phyloP scores from a whole-genome alignment of 192 early-diverging fungal species.

The Obelidium mucronatum region DNA sequence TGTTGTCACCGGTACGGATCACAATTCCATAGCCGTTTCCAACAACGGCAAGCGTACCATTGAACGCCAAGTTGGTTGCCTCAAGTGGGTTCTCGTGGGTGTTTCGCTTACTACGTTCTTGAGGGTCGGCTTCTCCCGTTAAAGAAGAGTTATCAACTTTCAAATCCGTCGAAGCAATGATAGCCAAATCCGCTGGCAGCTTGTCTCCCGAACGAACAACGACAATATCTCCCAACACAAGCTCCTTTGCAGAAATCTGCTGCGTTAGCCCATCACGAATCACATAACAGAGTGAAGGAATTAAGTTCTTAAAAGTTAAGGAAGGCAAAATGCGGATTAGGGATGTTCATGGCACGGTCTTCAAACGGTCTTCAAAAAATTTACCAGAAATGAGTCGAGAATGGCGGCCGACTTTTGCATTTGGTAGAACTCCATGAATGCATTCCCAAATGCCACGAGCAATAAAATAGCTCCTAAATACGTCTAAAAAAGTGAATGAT shows the following conservation, averaged over 20 bases:
- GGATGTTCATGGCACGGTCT: background rate
- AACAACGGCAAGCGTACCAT: constrained; percentile 78
- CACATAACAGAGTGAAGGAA: constrained; percentile 76
- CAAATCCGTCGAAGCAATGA: constrained; percentile 48
- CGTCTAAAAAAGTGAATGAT: constrained; percentile 53
- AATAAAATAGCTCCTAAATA: constrained; percentile 93
- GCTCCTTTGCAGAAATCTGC: constrained; percentile 57
- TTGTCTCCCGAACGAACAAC: constrained; percentile 49
- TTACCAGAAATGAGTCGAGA: constrained; percentile 84
- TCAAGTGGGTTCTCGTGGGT: constrained; percentile 83
- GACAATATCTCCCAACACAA: constrained; percentile 58
- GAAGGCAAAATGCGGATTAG: background rate
- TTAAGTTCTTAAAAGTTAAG: constrained; percentile 80
- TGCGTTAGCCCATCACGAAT: constrained; percentile 73
- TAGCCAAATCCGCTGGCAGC: constrained; percentile 52
- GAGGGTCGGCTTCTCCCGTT: constrained; percentile 61
- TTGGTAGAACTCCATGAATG: constrained; percentile 93
- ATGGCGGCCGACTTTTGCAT: constrained; percentile 87
- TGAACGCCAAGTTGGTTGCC: constrained; percentile 91
- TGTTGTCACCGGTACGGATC: constrained; percentile 57
- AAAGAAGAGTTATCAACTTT: constrained; percentile 51
- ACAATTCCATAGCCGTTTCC: constrained; percentile 63
- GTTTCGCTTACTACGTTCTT: constrained; percentile 71
- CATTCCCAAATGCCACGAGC: constrained; percentile 87
- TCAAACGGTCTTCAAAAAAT: background rate